phyloP scores from a whole-genome alignment of 208 protist species.

The Acanthamoeba sp. region DNA sequence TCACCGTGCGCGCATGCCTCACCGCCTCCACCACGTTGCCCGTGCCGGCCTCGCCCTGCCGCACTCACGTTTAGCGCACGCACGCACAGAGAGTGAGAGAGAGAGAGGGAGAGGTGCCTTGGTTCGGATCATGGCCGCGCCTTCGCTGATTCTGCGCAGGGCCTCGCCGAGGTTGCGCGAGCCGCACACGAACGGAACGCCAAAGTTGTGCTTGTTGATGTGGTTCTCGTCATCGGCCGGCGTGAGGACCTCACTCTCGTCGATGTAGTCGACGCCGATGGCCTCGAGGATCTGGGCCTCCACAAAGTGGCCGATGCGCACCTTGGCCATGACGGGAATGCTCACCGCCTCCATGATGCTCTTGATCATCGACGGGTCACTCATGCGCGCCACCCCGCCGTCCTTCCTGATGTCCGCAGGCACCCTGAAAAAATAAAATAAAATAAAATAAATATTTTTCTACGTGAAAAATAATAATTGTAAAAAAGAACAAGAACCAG shows the following conservation, averaged over 20 bases:
- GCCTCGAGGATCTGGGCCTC: conserved; percentile 91
- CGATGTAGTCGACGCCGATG: conserved; percentile 93
- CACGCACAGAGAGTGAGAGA: too few relatives aligned
- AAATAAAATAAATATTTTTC: not conserved
- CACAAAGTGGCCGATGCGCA: conserved; percentile 93
- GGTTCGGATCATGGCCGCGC: conserved; percentile 92
- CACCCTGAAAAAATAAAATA: conserved; percentile 73
- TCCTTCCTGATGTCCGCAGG: conserved; percentile 92
- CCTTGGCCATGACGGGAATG: conserved; percentile 92
- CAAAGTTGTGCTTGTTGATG: conserved; percentile 92
- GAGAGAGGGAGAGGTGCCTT: conserved; percentile 82
- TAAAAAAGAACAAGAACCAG: not conserved
- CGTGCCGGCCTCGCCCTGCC: conserved; percentile 91
- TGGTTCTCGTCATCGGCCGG: conserved; percentile 92
- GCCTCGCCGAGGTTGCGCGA: conserved; percentile 92
- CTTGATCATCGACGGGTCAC: conserved; percentile 92
- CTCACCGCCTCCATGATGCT: conserved; percentile 88
- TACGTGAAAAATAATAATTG: not conserved
- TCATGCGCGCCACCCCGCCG: conserved; percentile 89
- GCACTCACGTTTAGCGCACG: not conserved
- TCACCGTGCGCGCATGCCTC: conserved; percentile 83
- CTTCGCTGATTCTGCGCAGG: conserved; percentile 91
- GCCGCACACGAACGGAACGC: conserved; percentile 93
- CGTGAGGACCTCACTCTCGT: conserved; percentile 93
- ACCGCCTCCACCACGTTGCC: conserved; percentile 94